Percentiles rank a stretch among this genome's conserved stretches.
These are phyloP conservation scores for Talaromyces trachyspermus DNA, from an alignment of 495 filamentous ascomycete genomes.

Conservation along the genomic window DNA sequence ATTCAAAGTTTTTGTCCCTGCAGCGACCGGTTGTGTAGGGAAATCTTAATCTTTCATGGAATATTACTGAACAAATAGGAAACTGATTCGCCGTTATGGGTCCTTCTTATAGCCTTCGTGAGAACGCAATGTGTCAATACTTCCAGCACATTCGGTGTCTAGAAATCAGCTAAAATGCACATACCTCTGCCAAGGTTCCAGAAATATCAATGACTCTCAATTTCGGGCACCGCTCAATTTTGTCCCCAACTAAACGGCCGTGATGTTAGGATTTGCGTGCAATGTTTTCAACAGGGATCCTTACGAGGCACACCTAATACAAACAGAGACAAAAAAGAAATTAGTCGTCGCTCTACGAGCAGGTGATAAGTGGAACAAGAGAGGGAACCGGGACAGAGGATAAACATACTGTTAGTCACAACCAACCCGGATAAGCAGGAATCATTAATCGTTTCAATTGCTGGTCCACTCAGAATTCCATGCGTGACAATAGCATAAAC, in stretches of 20 bases:
- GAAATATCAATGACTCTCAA: slow-evolving; percentile 9
- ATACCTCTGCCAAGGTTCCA: slow-evolving; percentile 7
- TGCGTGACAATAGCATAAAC: slow-evolving; percentile 80
- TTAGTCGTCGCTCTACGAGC: background rate
- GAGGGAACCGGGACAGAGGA: too few species aligned
- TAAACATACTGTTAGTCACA: slow-evolving; percentile 7
- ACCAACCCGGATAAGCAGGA: slow-evolving; percentile 8
- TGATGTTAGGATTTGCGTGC: background rate
- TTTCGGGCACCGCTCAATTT: slow-evolving; percentile 7
- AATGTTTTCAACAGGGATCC: background rate
- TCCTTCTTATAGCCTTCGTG: slow-evolving; percentile 9
- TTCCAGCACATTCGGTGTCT: background rate
- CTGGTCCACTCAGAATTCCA: slow-evolving; percentile 63
- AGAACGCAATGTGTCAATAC: background rate
- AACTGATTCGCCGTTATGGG: slow-evolving; percentile 11
- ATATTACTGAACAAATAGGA: slow-evolving; percentile 4
- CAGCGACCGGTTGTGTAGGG: too few species aligned
- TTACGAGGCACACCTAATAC: slow-evolving; percentile 4
- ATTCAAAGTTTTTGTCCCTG: too few species aligned
- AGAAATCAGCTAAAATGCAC: background rate
- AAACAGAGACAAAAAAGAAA: background rate
- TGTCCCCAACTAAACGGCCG: slow-evolving; percentile 1
- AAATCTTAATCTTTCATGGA: too few species aligned
- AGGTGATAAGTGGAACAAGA: background rate
- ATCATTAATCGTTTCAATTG: slow-evolving; percentile 9